These are phyloP conservation scores for Phaeotremella skinneri DNA, from an alignment of 768 basidiomycete species.

Conservation along the genomic window DNA sequence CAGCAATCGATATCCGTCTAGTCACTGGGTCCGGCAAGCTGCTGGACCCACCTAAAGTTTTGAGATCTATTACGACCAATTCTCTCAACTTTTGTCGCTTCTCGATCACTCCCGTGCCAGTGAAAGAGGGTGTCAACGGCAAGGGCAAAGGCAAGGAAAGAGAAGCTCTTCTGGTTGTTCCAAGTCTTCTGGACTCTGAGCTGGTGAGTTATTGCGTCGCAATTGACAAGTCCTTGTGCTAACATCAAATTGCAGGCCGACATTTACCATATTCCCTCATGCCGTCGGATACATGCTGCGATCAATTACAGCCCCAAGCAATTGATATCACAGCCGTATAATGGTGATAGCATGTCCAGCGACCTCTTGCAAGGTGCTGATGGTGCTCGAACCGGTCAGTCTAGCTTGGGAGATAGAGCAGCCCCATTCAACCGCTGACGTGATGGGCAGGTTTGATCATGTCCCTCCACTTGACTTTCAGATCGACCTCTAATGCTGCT, in stretches of 20 bases:
- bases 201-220: conserved; percentile 57
- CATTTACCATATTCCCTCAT: conserved; percentile 73
- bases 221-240: background rate
- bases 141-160: conserved; percentile 24
- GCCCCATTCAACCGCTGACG: too few species aligned
- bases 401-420: too few species aligned
- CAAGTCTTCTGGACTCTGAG: conserved; percentile 84
- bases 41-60: conserved; percentile 42
- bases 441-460: conserved; percentile 81
- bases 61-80: conserved; percentile 80
- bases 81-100: conserved; percentile 92
- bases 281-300: conserved; percentile 74
- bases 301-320: conserved; percentile 57
- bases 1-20: conserved; percentile 13
- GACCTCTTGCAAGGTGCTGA: too few species aligned
- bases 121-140: conserved; percentile 10
- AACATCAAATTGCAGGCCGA: conserved; percentile 62
- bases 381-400: conserved; percentile 3
- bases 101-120: conserved; percentile 58
- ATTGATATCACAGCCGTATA: conserved; percentile 48
- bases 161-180: conserved; percentile 65
- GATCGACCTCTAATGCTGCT: conserved; percentile 1
- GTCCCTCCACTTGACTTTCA: conserved; percentile 69
- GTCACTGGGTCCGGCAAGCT: background rate
- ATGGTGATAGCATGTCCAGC: conserved; percentile 58